These are phyloP conservation scores for Metrosideros polymorpha DNA, from an alignment of 441 rosid genomes.

Conservation along the genomic window DNA sequence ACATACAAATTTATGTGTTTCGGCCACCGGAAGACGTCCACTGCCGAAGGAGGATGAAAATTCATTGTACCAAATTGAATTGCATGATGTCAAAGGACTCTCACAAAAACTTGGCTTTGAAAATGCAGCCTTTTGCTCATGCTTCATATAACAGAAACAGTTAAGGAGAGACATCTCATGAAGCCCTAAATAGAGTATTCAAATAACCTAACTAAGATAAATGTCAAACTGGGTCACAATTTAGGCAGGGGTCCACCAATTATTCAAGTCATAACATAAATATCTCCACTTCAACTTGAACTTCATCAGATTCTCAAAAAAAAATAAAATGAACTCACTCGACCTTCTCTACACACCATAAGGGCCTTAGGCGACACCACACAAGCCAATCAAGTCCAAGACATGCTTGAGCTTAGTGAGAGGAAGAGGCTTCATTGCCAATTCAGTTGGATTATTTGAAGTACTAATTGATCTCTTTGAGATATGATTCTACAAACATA, in stretches of 20 bases:
- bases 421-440: background rate
- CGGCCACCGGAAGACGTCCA: background rate
- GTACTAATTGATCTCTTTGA: background rate
- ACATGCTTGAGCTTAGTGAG: background rate
- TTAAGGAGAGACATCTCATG: background rate
- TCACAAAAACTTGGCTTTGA: background rate
- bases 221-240: background rate
- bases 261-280: background rate
- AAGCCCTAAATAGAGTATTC: background rate
- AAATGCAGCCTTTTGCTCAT: background rate
- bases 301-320: background rate
- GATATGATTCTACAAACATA: background rate
- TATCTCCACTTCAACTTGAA: background rate
- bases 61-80: background rate
- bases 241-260: background rate
- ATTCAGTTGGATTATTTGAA: background rate
- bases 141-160: background rate
- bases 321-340: background rate
- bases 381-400: background rate
- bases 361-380: background rate
- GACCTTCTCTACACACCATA: no score
- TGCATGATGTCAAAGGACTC: background rate
- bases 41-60: background rate
- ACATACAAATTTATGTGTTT: background rate
- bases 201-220: background rate